Conservation (phyloP, 2,329 filamentous ascomycete genomes). For the Paramyrothecium roridum region DNA sequence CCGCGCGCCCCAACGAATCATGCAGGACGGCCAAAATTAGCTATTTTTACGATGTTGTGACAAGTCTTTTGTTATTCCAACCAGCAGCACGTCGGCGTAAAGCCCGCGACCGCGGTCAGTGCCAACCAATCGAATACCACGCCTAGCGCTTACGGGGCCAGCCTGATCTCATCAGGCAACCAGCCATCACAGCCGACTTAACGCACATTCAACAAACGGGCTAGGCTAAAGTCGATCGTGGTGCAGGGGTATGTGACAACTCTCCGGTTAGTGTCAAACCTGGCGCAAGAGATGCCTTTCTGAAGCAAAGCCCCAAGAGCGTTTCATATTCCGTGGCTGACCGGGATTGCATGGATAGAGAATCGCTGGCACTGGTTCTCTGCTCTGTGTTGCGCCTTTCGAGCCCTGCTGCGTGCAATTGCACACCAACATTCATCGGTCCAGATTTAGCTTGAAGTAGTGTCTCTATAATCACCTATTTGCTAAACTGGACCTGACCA, state of each 20-base stretch:
- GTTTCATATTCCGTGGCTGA: not conserved
- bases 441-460: not conserved
- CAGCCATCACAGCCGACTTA: not conserved
- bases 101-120: not conserved
- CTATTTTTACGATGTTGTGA: not conserved
- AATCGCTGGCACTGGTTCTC: not conserved
- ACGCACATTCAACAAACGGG: not conserved
- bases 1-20: too few relatives aligned
- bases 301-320: not conserved
- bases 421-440: not conserved
- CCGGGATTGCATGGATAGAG: not conserved
- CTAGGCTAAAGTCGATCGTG: not conserved
- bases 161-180: not conserved
- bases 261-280: not conserved
- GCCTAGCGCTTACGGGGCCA: not conserved
- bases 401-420: not conserved
- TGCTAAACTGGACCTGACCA: too few relatives aligned
- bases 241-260: not conserved
- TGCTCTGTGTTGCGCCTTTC: not conserved
- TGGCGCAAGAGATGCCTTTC: not conserved
- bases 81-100: not conserved
- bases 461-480: not conserved
- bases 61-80: too few relatives aligned
- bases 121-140: not conserved
- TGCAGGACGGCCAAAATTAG: not conserved